These are phyloP conservation scores for Exobasidium cylindrosporum DNA, from an alignment of 1,284 basidiomycete species.

Conservation along the genomic window DNA sequence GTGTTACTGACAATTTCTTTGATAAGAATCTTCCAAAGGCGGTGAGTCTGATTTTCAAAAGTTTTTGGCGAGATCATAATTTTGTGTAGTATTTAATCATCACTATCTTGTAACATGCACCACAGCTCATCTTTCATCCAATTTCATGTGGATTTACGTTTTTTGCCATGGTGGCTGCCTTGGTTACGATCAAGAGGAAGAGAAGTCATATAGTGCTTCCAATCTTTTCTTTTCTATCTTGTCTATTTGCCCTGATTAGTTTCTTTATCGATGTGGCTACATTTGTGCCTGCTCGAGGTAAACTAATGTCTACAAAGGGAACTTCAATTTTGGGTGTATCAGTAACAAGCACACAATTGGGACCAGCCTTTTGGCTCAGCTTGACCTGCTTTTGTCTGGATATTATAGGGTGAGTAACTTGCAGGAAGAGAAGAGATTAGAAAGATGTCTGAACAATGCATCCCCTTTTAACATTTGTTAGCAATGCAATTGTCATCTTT, in stretches of 20 bases:
- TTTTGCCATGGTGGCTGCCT: slow-evolving; percentile 5
- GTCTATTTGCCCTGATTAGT: slow-evolving; percentile 5
- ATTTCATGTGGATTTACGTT: slow-evolving; percentile 13
- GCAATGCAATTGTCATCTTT: slow-evolving; percentile 4
- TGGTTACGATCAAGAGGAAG: slow-evolving; percentile 10
- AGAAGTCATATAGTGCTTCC: background rate
- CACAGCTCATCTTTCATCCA: slow-evolving; percentile 9
- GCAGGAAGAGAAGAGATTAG: no score
- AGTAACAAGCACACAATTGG: background rate
- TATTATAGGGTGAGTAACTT: no score
- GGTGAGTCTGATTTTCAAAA: background rate
- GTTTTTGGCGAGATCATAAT: no score
- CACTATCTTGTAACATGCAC: background rate
- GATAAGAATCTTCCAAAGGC: slow-evolving; percentile 9
- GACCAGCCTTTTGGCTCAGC: slow-evolving; percentile 11
- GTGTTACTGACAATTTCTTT: slow-evolving; percentile 4
- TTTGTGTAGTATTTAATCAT: background rate
- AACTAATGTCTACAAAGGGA: background rate
- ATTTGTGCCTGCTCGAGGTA: slow-evolving; percentile 6
- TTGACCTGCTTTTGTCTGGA: slow-evolving; percentile 8
- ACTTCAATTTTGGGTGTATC: background rate
- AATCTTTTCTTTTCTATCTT: slow-evolving; percentile 7
- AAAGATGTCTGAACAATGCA: no score
- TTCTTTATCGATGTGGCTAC: slow-evolving; percentile 9
- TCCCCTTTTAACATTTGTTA: no score